Evolutionary conservation across 345 rosid species (phyloP).

Genomic region (Eucalyptus marginata): DNA sequence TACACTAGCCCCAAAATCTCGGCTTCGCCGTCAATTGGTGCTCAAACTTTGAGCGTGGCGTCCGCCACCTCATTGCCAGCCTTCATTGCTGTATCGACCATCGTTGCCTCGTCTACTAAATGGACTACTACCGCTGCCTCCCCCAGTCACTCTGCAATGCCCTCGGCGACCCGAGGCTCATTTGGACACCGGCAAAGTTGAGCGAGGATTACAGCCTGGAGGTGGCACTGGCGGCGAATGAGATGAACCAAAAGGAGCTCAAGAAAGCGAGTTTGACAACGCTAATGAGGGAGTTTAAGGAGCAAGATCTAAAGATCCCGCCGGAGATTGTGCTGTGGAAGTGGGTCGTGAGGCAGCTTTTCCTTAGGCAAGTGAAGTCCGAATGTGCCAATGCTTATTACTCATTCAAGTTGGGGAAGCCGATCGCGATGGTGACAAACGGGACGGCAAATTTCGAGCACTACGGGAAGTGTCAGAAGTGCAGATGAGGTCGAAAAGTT

Average conservation of each 20-base stretch:
- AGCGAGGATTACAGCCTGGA: not conserved
- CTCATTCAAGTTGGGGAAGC: not conserved
- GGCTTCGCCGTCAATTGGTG: not conserved
- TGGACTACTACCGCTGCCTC: not conserved
- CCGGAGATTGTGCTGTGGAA: not conserved
- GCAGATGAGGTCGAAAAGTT: not conserved
- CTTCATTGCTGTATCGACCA: not conserved
- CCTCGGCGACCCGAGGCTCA: not conserved
- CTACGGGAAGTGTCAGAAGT: not conserved
- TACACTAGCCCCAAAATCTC: not conserved
- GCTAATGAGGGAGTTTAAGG: not conserved
- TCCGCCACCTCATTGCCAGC: not conserved
- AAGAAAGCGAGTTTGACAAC: not conserved
- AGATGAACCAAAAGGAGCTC: not conserved
- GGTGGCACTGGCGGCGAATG: not conserved
- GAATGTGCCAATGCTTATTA: not conserved
- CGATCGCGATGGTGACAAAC: not conserved
- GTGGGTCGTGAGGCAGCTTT: not conserved
- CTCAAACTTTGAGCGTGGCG: not conserved
- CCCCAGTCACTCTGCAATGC: not conserved
- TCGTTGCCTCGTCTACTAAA: not conserved
- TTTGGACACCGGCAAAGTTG: not conserved
- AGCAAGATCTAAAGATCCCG: not conserved
- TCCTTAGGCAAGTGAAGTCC: not conserved
- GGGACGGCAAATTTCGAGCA: not conserved